Conservation (phyloP, 2,329 filamentous ascomycete genomes). For the Ceratocystiopsis sp. region DNA sequence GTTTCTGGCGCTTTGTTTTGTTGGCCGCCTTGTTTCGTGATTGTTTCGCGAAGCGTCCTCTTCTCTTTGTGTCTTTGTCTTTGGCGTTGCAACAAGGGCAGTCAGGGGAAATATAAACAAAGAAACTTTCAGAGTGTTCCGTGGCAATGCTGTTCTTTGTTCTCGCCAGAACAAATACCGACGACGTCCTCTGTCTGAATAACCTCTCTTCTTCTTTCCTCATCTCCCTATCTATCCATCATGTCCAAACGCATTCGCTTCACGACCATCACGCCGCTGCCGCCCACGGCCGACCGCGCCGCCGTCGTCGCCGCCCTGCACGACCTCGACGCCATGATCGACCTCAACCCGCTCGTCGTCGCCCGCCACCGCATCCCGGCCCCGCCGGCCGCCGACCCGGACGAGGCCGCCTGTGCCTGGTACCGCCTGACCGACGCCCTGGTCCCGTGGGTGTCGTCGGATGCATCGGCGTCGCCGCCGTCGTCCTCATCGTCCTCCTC, state of each 20-base stretch:
- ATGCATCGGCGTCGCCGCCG: not conserved
- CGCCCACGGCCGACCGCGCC: slow-evolving; percentile 47
- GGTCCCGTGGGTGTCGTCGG: slow-evolving; percentile 28
- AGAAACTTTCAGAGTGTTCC: too few relatives aligned
- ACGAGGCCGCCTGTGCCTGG: slow-evolving; percentile 61
- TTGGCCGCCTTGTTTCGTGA: too few relatives aligned
- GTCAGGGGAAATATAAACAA: too few relatives aligned
- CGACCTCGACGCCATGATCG: slow-evolving; percentile 68
- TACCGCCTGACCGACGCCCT: slow-evolving; percentile 67
- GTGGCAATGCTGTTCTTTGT: too few relatives aligned
- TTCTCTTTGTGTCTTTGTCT: too few relatives aligned
- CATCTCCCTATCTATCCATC: not conserved
- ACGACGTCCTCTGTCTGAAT: too few relatives aligned
- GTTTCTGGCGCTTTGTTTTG: too few relatives aligned
- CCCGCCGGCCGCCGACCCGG: slow-evolving; percentile 46
- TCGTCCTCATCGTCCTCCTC: not conserved
- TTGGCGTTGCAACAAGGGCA: too few relatives aligned
- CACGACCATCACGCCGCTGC: slow-evolving; percentile 65
- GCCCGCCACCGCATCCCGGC: slow-evolving; percentile 51
- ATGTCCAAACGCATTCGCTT: slow-evolving; percentile 59
- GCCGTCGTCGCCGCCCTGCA: slow-evolving; percentile 62
- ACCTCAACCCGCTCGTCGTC: slow-evolving; percentile 69
- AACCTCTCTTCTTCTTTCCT: too few relatives aligned
- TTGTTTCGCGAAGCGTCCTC: too few relatives aligned
- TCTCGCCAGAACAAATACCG: too few relatives aligned